Evolutionary conservation across 2,329 filamentous ascomycete genomes (phyloP), one percentile per base, ranked within the genome.

Genomic region (Pezicula radicicola): DNA sequence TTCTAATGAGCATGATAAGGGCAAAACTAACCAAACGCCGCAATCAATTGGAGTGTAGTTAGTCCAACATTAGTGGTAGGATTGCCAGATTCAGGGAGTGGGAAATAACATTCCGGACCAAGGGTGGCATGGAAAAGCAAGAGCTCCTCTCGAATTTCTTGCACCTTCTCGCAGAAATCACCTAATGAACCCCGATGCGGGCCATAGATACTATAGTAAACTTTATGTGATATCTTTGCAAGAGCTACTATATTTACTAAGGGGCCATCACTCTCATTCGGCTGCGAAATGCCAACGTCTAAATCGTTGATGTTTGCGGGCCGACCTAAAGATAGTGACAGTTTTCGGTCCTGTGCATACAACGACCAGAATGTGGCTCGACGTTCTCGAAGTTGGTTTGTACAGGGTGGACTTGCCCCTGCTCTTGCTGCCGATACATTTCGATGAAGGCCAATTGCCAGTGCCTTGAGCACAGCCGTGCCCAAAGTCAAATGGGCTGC

Each of bases 321-420:
- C 15, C 50, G 50, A 13, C 50, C 50, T 21, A 52, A 28, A n/a
- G 50, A 52, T 28, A 52, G 50, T 42, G 50, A 52, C 39, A 49
- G 36, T 15, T 49, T 52, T 35, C 50, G 28, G 16, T 52, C 50
- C 10, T 49, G 50, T 35, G 37, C 50, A 27, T 27, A 52, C 42
- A 52, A 33, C 6, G 50, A 49, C 50, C 46, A 49, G 37, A 52
- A 52, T n/a, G 50, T 49, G 9, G 50, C 45, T 25, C 35, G 50
- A 12, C 50, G 44, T 27, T 52, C 50, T 42, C 39, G 45, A 41
- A 42, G 27, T 25, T 25, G 13, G 44, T 48, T 39, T 41, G 49
- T n/a, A 27, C 25, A 25, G 6, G 15, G 12, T 18, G 36, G 15
- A 39, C 10, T 18, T n/a, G 15, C 36, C 6, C 10, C 36, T 39